phyloP scores from a whole-genome alignment of 345 rosid genomes.

The Acer campestre region DNA sequence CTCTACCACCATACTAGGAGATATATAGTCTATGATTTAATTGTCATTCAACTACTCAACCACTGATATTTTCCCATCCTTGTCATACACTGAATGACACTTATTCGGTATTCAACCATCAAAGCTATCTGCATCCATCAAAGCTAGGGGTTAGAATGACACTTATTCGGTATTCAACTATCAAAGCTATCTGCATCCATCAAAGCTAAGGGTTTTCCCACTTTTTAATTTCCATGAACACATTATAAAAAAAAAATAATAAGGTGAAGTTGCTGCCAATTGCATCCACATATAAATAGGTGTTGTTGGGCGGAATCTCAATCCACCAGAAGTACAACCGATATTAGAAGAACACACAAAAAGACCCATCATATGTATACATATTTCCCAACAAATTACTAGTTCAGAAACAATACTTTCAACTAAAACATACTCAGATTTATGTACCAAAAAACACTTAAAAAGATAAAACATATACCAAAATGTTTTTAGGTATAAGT shows the following conservation, averaged over 20 bases:
- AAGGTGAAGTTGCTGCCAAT: constrained; percentile 20
- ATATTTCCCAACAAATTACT: background rate
- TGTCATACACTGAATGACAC: background rate
- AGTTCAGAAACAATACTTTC: no score
- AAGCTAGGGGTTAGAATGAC: no score
- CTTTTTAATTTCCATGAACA: background rate
- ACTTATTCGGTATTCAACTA: no score
- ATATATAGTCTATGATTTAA: background rate
- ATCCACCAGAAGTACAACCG: constrained; percentile 27
- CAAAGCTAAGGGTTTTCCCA: no score
- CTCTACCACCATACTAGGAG: background rate
- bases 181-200: no score
- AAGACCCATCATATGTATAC: background rate
- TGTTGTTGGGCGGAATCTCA: constrained; percentile 7
- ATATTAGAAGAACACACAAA: constrained; percentile 26
- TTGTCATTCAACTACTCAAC: background rate
- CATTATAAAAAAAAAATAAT: constrained; percentile 13
- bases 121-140: no score
- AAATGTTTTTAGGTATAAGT: background rate
- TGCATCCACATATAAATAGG: constrained; percentile 26
- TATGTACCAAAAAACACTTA: no score
- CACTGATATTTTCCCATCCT: background rate
- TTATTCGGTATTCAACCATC: no score
- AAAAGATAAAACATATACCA: background rate
- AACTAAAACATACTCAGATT: no score